Base-by-base conservation (phyloP, 306 rosid genomes). In the Malus sieversii region DNA sequence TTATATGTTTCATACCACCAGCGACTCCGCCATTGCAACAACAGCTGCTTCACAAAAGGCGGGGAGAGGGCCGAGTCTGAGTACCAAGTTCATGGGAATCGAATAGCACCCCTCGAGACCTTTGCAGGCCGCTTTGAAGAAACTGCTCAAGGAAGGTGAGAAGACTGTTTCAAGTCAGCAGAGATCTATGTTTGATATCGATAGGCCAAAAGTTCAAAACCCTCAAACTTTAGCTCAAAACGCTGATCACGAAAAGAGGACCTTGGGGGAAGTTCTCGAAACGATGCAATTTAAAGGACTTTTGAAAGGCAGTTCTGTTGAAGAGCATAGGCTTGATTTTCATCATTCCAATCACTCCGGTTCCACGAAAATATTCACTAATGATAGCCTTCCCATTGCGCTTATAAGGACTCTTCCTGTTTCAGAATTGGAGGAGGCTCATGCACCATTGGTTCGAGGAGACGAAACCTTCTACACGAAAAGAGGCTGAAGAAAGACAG, bases 11-110 rank as follows among this genome's bases (percentile, higher is more conserved):
- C 81, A 71, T 73, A 78, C 82, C 52, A 77, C 72, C 78, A 84
- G 85, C 20, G 86, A 85, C 66, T 81, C 89, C 77, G 82, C 84
- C 10, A 62, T 72, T 71, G 78, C 91, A 46, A 46, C 18, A 53
- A 84, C 97, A 58, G 70, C 75, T 52, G 68, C 77, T 84, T 58
- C 82, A 3, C 85, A 75, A 81, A 71, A 61, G 61, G 16, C 2
- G 16, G 82, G 77, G 53, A 85, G 83, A 79, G 84, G 91, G 29
- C 78, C 87, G 29, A 90, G 81, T 78, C 78, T 96, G 79, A 88
- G 92, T 73, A 97, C 98, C 67, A 96, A 82, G 92, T 85, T 96
- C 68, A 92, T 96, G 99, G 98, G 98, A 61, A 74, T 96, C 29
- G 97, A 89, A 85, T 90, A 84, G 69, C 77, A 70, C 59, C 80